Conservation (phyloP, 345 rosid genomes). For the Gossypium ekmanianum region DNA sequence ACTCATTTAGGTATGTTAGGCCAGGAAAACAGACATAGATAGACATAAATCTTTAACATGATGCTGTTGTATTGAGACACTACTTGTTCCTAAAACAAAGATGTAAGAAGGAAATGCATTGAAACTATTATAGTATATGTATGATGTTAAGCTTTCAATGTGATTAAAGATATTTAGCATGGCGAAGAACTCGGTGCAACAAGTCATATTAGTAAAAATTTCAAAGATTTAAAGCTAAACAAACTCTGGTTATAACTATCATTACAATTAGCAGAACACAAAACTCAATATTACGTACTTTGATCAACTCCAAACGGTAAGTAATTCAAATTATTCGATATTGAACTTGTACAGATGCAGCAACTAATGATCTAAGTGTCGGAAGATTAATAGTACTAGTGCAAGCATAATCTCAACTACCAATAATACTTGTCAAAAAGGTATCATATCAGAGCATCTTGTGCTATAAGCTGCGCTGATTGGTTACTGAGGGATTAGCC, state of each 20-base stretch:
- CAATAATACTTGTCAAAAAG: not conserved
- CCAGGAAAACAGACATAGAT: no score
- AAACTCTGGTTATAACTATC: not conserved
- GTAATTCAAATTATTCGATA: not conserved
- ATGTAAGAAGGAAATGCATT: not conserved
- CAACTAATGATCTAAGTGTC: not conserved
- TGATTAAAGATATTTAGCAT: not conserved
- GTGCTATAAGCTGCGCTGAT: no score
- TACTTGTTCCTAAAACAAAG: not conserved
- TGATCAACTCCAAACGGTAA: not conserved
- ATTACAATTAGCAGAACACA: not conserved
- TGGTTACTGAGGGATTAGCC: no score
- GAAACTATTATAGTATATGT: not conserved
- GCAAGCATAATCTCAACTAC: not conserved
- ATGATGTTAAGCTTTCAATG: not conserved
- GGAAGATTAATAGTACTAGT: not conserved
- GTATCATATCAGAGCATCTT: not conserved
- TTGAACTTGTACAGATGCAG: not conserved
- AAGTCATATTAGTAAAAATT: no score
- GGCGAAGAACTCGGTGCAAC: no score
- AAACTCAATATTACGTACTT: not conserved
- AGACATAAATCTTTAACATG: no score
- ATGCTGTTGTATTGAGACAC: not conserved
- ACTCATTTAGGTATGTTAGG: not conserved
- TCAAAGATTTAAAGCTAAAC: no score